A percentile compares a stretch with the other conserved stretches of the same genome.
phyloP scores from a whole-genome alignment of 768 basidiomycete species.

The Paxillus rubicundulus region DNA sequence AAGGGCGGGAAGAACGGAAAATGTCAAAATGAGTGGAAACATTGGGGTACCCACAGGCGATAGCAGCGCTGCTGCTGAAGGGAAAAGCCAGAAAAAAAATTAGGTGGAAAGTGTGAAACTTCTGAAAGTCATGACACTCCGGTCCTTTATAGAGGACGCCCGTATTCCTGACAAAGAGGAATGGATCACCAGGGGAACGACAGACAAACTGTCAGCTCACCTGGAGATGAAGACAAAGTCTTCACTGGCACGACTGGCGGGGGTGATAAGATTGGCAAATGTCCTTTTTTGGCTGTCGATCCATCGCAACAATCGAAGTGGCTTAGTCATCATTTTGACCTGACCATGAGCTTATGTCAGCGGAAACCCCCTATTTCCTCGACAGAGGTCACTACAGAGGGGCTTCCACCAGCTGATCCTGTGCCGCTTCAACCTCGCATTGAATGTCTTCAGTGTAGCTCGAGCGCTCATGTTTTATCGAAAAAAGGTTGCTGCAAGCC shows the following conservation, averaged over 20 bases:
- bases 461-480: too few relatives aligned
- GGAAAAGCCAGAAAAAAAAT: too few relatives aligned
- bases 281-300: constrained; percentile 13
- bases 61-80: constrained; percentile 56
- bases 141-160: background rate
- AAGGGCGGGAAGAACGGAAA: constrained; percentile 40
- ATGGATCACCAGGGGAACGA: constrained; percentile 8
- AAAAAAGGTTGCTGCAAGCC: too few relatives aligned
- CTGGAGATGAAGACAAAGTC: background rate
- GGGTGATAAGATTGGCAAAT: background rate
- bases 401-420: too few relatives aligned
- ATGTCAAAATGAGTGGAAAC: constrained; percentile 23
- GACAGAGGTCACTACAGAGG: too few relatives aligned
- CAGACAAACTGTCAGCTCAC: background rate
- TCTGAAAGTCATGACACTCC: background rate
- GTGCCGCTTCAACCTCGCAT: too few relatives aligned
- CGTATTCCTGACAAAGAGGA: background rate
- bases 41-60: background rate
- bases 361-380: too few relatives aligned
- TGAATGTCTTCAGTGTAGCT: too few relatives aligned
- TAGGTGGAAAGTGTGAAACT: constrained; percentile 20
- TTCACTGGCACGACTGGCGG: background rate
- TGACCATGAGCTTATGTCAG: too few relatives aligned
- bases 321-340: constrained; percentile 20
- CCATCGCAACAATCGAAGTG: background rate